Evolutionary conservation across 768 basidiomycete genomes (phyloP).

Genomic region (Suillus americanus): DNA sequence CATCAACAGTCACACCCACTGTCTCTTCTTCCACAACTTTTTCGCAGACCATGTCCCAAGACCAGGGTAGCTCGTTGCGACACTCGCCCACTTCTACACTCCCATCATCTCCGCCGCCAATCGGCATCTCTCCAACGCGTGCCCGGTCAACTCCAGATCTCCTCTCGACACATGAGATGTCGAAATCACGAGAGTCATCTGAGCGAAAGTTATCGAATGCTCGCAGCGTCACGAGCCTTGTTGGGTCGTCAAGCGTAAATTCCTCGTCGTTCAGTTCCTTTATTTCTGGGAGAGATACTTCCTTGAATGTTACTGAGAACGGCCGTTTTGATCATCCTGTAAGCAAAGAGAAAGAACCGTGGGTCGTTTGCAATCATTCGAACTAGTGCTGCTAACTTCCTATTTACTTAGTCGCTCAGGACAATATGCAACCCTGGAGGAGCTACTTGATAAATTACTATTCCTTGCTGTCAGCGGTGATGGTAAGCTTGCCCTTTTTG

Average conservation of each 20-base stretch:
- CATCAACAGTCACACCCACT: constrained; percentile 53
- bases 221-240: constrained; percentile 27
- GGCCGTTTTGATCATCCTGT: constrained; percentile 21
- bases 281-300: constrained; percentile 15
- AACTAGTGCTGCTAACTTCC: constrained; percentile 12
- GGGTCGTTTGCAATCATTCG: constrained; percentile 23
- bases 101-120: constrained; percentile 37
- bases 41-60: constrained; percentile 31
- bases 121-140: constrained; percentile 49
- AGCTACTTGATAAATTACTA: constrained; percentile 77
- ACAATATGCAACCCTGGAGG: constrained; percentile 75
- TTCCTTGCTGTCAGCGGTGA: constrained; percentile 85
- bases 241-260: constrained; percentile 19
- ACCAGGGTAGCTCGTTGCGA: constrained; percentile 24
- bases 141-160: constrained; percentile 57
- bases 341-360: constrained; percentile 53
- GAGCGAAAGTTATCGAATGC: constrained; percentile 32
- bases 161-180: constrained; percentile 42
- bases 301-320: constrained; percentile 22
- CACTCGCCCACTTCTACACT: constrained; percentile 35
- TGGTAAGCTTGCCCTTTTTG: constrained; percentile 43
- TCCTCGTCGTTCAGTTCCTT: constrained; percentile 16
- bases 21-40: constrained; percentile 41
- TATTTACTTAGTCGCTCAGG: constrained; percentile 45
- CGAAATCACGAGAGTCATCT: constrained; percentile 24